These are phyloP conservation scores for Gossypium raimondii DNA, from an alignment of 345 rosid species.

Conservation along the genomic window DNA sequence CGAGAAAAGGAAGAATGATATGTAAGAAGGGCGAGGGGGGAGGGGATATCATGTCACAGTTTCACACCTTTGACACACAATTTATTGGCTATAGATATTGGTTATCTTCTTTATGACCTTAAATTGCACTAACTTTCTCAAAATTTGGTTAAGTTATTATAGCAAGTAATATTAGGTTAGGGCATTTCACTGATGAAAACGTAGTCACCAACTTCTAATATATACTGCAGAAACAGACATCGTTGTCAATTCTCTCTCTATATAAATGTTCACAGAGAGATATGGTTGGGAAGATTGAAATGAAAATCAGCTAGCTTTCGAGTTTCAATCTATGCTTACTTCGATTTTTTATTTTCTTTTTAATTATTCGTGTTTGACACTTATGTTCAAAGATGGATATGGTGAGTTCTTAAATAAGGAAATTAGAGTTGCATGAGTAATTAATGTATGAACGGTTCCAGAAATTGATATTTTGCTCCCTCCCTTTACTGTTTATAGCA, in stretches of 20 bases:
- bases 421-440: too few relatives aligned
- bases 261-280: not conserved
- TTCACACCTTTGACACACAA: not conserved
- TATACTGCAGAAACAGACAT: not conserved
- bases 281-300: not conserved
- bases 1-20: not conserved
- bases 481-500: too few relatives aligned
- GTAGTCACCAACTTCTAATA: not conserved
- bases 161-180: not conserved
- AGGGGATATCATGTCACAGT: too few relatives aligned
- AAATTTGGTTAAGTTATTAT: not conserved
- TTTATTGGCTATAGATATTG: not conserved
- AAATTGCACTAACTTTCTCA: not conserved
- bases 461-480: too few relatives aligned
- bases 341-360: too few relatives aligned
- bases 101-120: not conserved
- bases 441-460: too few relatives aligned
- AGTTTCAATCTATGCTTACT: too few relatives aligned
- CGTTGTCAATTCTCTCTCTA: not conserved
- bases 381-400: too few relatives aligned
- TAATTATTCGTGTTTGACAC: too few relatives aligned
- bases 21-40: not conserved
- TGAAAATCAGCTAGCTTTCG: not conserved
- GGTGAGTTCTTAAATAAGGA: not conserved
- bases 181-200: not conserved